A percentile compares a stretch with the other conserved stretches of the same genome.
These are phyloP conservation scores for Solanum chilense DNA, from an alignment of 257 asterid genomes.

Conservation along the genomic window DNA sequence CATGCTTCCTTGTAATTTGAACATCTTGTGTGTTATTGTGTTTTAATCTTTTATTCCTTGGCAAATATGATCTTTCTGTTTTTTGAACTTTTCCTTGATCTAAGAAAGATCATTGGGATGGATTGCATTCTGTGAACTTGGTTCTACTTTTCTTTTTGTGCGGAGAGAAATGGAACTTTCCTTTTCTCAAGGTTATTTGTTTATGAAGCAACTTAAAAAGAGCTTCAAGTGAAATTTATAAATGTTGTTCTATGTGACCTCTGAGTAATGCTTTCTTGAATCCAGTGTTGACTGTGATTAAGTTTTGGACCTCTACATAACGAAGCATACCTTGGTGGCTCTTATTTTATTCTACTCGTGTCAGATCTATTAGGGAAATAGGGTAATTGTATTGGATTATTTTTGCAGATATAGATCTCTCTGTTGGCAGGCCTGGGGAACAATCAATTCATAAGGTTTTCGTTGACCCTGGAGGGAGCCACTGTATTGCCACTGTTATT, in stretches of 20 bases:
- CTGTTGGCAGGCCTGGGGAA: conserved; percentile 85
- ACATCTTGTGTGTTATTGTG: not conserved
- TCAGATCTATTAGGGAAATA: not conserved
- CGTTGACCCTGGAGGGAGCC: conserved; percentile 96
- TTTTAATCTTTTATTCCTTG: not conserved
- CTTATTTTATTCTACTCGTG: not conserved
- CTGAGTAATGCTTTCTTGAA: not conserved
- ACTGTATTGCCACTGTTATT: conserved; percentile 80
- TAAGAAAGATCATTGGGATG: not conserved
- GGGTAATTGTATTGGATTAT: not conserved
- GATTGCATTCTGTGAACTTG: not conserved
- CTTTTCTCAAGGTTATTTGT: not conserved
- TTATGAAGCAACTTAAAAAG: not conserved
- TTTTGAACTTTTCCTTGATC: not conserved
- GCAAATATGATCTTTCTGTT: not conserved
- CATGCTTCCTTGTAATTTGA: not conserved
- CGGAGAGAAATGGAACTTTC: not conserved
- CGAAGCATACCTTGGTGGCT: not conserved
- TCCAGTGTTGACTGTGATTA: not conserved
- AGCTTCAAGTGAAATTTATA: not conserved
- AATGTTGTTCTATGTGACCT: not conserved
- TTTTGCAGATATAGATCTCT: conserved; percentile 77
- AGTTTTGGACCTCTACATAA: not conserved
- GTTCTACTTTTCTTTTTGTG: not conserved
- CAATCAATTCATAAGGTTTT: conserved; percentile 86